Evolutionary conservation across 129 eudicot genomes (phyloP).

Genomic region (Flaveria ramosissima): DNA sequence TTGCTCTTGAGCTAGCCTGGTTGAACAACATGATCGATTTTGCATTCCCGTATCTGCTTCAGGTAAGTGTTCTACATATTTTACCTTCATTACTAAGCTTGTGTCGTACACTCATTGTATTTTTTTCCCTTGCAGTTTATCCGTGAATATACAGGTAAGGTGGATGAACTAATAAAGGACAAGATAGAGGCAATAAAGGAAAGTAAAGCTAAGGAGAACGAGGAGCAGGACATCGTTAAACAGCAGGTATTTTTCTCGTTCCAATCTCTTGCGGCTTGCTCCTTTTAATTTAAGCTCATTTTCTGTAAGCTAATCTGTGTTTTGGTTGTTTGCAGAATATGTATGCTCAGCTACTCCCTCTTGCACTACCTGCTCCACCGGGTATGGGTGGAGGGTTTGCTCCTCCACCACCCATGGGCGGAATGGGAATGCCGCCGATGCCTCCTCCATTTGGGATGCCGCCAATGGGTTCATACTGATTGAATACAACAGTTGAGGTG

Average conservation of each 20-base stretch:
- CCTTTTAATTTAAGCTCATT: not conserved
- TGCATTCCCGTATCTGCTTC: constrained; percentile 98
- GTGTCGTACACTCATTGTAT: not conserved
- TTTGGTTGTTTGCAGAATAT: constrained; percentile 62
- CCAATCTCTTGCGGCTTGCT: not conserved
- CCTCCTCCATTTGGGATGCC: constrained; percentile 91
- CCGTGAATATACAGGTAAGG: constrained; percentile 89
- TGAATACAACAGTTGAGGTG: not conserved
- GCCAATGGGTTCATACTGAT: constrained; percentile 77
- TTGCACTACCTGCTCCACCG: constrained; percentile 87
- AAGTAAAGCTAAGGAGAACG: constrained; percentile 75
- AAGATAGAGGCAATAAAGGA: constrained; percentile 70
- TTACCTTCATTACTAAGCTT: not conserved
- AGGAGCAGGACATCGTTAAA: constrained; percentile 74
- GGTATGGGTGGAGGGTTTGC: constrained; percentile 61
- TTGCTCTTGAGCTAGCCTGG: constrained; percentile 97
- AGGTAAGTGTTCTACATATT: constrained; percentile 44
- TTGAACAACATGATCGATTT: constrained; percentile 94
- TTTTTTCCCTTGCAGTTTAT: constrained; percentile 59
- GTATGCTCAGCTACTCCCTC: constrained; percentile 88
- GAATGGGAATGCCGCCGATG: constrained; percentile 97
- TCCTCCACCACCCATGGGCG: constrained; percentile 69
- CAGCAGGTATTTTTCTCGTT: constrained; percentile 59
- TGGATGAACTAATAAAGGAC: constrained; percentile 77
- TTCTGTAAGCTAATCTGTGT: not conserved